Conservation (phyloP, 208 protist genomes). For the Trypanosoma vivax region DNA sequence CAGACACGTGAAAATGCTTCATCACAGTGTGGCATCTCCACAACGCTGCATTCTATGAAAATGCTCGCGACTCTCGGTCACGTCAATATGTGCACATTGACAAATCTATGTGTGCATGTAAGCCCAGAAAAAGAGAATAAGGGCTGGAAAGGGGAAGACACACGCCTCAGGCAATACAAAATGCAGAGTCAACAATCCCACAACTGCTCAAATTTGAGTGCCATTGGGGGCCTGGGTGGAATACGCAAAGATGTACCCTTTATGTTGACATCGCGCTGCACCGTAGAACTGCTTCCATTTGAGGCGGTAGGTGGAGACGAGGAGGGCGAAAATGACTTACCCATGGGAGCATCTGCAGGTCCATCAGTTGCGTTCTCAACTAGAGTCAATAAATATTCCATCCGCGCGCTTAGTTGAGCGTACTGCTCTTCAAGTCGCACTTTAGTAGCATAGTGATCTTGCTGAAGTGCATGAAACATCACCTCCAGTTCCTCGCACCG, state of each 20-base stretch:
- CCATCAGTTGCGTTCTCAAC: too few species aligned
- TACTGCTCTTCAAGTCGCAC: conserved; percentile 16
- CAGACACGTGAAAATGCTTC: too few species aligned
- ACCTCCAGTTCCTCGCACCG: conserved; percentile 25
- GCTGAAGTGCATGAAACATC: conserved; percentile 10
- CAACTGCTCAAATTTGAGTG: conserved; percentile 23
- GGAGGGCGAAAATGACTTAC: neutral
- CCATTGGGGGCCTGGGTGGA: conserved; percentile 56
- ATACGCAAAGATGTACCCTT: conserved; percentile 28
- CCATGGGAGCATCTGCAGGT: too few species aligned
- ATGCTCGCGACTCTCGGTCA: too few species aligned
- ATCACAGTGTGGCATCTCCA: too few species aligned
- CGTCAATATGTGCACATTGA: too few species aligned
- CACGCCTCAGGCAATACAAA: too few species aligned
- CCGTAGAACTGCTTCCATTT: too few species aligned
- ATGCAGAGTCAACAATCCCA: neutral
- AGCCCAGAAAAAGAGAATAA: too few species aligned
- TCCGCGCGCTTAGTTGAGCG: conserved; percentile 17
- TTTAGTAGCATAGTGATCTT: conserved; percentile 11
- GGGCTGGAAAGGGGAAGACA: too few species aligned
- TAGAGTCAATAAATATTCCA: conserved; percentile 22
- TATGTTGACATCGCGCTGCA: conserved; percentile 1
- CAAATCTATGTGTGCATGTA: too few species aligned
- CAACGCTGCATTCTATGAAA: too few species aligned
- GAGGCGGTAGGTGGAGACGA: neutral